A percentile compares a stretch with the other conserved stretches of the same genome.
These are phyloP conservation scores for Chloroidium sp. DNA, from an alignment of 163 green algal species.

Conservation along the genomic window DNA sequence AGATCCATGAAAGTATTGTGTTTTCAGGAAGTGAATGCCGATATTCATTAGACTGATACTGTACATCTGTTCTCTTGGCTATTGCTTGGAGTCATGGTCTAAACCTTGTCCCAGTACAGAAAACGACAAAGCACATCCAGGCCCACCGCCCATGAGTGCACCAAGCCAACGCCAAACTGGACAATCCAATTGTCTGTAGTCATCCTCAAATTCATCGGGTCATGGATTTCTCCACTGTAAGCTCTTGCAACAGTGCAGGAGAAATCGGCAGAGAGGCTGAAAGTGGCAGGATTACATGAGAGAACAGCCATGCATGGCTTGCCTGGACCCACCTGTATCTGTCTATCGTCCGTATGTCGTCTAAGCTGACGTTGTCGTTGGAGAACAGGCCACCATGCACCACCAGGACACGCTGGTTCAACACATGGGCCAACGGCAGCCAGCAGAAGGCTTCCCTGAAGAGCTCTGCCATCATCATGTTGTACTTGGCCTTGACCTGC, in stretches of 20 bases:
- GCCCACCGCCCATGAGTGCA: no score
- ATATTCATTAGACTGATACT: no score
- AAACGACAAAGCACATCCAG: no score
- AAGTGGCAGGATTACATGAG: background rate
- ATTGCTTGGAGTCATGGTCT: no score
- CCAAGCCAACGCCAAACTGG: no score
- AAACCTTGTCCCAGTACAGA: no score
- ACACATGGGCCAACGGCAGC: constrained; percentile 80
- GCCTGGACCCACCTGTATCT: constrained; percentile 46
- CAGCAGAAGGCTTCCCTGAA: constrained; percentile 93
- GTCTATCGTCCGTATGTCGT: constrained; percentile 78
- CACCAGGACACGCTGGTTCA: constrained; percentile 72
- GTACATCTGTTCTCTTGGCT: no score
- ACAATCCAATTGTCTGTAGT: no score
- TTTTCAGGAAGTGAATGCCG: no score
- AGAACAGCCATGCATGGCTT: background rate
- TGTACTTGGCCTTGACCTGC: constrained; percentile 85
- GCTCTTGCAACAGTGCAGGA: background rate
- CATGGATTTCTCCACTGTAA: no score
- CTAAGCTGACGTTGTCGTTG: constrained; percentile 77
- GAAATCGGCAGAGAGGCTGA: background rate
- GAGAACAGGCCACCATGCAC: constrained; percentile 90
- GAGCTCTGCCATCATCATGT: constrained; percentile 66
- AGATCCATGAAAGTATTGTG: no score
- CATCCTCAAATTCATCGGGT: no score